Evolutionary conservation across 2,329 filamentous ascomycete genomes (phyloP).

Genomic region (Ascosphaera apis): DNA sequence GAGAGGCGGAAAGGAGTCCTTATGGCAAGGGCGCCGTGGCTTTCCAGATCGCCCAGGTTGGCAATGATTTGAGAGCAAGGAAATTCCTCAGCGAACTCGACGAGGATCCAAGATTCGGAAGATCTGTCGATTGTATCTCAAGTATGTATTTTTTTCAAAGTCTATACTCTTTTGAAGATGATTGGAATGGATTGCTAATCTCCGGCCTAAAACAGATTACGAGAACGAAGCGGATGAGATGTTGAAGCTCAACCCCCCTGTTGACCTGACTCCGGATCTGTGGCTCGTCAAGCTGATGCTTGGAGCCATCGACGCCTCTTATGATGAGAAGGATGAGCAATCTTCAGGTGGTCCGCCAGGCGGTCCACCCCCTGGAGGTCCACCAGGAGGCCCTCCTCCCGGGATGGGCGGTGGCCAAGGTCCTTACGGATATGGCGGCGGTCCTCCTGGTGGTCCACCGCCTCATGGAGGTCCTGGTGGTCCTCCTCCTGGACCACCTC

Average conservation of each 20-base stretch:
- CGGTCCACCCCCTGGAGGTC: conserved; percentile 13
- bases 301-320: conserved; percentile 41
- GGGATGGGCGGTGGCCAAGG: conserved; percentile 13
- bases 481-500: conserved; percentile 7
- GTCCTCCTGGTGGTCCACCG: conserved; percentile 8
- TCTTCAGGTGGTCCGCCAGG: conserved; percentile 14
- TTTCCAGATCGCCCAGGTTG: conserved; percentile 48
- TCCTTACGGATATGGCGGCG: conserved; percentile 8
- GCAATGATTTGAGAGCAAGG: conserved; percentile 40
- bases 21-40: conserved; percentile 36
- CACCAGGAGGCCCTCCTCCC: conserved; percentile 9
- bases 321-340: conserved; percentile 43
- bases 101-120: conserved; percentile 36
- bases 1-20: conserved; percentile 25
- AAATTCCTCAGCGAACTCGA: conserved; percentile 43
- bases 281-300: conserved; percentile 46
- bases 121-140: conserved; percentile 43
- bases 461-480: conserved; percentile 9
- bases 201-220: conserved; percentile 27
- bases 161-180: conserved; percentile 1
- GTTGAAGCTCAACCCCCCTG: conserved; percentile 35
- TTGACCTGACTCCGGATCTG: conserved; percentile 40
- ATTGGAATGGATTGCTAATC: conserved; percentile 6
- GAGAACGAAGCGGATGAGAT: conserved; percentile 46
- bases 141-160: conserved; percentile 32